phyloP scores from a whole-genome alignment of 805 yeast genomes.

The Starmera quercuum region DNA sequence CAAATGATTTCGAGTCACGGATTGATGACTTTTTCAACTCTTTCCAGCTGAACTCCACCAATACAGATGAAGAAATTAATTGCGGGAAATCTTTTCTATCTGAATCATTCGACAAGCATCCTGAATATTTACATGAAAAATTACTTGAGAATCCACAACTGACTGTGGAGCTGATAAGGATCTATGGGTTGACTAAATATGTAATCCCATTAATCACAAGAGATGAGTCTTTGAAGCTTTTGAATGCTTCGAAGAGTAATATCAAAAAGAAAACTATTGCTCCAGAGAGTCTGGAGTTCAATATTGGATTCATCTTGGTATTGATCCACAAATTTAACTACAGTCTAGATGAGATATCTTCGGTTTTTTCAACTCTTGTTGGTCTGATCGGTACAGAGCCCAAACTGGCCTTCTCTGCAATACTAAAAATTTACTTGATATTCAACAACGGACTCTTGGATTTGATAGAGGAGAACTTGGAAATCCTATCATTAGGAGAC shows the following conservation, averaged over 20 bases:
- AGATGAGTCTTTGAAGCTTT: slow-evolving; percentile 5
- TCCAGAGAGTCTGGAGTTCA: slow-evolving; percentile 8
- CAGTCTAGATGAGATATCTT: slow-evolving; percentile 6
- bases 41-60: too few species aligned
- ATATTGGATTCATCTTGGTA: slow-evolving; percentile 18
- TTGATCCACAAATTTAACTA: slow-evolving; percentile 20
- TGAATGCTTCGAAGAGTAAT: slow-evolving; percentile 2
- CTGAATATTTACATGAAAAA: too few species aligned
- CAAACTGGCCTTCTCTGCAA: slow-evolving; percentile 4
- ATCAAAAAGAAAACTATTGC: slow-evolving; percentile 2
- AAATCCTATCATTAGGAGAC: slow-evolving; percentile 14
- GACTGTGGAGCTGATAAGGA: too few species aligned
- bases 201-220: too few species aligned
- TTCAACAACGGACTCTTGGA: slow-evolving; percentile 5
- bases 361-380: slow-evolving; percentile 6
- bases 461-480: slow-evolving; percentile 12
- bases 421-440: slow-evolving; percentile 7
- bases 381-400: slow-evolving; percentile 8
- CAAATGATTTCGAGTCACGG: too few species aligned
- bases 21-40: too few species aligned
- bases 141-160: too few species aligned
- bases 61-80: too few species aligned
- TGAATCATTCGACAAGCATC: too few species aligned
- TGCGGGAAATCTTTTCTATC: too few species aligned
- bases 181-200: too few species aligned